phyloP scores from a whole-genome alignment of 371 early-diverging fungal genomes.

The Saksenaea oblongispora region DNA sequence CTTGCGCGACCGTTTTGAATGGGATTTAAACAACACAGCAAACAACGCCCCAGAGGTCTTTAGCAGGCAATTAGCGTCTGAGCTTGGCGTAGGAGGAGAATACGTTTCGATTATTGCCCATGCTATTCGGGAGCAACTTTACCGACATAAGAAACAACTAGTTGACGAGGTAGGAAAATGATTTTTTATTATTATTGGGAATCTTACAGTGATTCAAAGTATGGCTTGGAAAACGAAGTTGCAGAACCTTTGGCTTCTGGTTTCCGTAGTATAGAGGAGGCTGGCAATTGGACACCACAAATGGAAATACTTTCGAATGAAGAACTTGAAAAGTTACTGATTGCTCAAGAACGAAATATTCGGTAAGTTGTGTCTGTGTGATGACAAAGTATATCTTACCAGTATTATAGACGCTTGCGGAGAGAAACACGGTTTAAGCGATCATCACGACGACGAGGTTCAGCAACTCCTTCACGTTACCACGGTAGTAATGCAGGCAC shows the following conservation, averaged over 20 bases:
- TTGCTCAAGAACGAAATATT: slow-evolving; percentile 81
- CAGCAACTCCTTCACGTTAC: slow-evolving; percentile 17
- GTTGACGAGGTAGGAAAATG: slow-evolving; percentile 45
- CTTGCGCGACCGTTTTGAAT: slow-evolving; percentile 91
- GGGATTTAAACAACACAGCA: slow-evolving; percentile 76
- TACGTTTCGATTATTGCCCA: slow-evolving; percentile 86
- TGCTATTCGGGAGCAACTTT: slow-evolving; percentile 87
- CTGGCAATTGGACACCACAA: slow-evolving; percentile 80
- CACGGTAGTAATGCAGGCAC: slow-evolving; percentile 17
- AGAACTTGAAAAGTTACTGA: slow-evolving; percentile 77
- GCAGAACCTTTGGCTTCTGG: slow-evolving; percentile 52
- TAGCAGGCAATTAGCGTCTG: slow-evolving; percentile 75
- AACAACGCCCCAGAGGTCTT: slow-evolving; percentile 84
- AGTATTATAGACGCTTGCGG: slow-evolving; percentile 20
- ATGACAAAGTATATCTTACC: neutral
- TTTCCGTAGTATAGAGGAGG: slow-evolving; percentile 69
- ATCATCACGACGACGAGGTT: slow-evolving; percentile 17
- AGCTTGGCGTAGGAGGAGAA: slow-evolving; percentile 91
- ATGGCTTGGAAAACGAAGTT: slow-evolving; percentile 42
- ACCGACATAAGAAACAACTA: slow-evolving; percentile 67
- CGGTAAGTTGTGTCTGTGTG: slow-evolving; percentile 34
- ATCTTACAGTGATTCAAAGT: slow-evolving; percentile 4
- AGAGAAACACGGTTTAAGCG: slow-evolving; percentile 30
- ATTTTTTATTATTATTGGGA: neutral
- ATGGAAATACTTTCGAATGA: slow-evolving; percentile 79